Conservation (phyloP, 208 protist genomes). For the Kentomonas sorsogonicus region DNA sequence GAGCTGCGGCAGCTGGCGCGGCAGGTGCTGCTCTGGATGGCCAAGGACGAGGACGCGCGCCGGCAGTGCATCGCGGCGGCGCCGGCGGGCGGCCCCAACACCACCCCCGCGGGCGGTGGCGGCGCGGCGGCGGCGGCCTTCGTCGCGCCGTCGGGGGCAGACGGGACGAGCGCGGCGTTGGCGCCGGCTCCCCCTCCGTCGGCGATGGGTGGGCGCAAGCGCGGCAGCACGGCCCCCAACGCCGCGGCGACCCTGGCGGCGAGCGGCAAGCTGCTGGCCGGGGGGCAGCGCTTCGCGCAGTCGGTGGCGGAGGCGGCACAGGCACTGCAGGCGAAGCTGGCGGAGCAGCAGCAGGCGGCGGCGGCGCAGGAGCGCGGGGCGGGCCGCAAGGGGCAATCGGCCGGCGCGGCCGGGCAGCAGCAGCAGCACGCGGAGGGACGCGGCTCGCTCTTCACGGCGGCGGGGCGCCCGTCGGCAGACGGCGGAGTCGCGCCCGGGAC, state of each 20-base stretch:
- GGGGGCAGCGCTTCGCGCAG: conserved; percentile 2
- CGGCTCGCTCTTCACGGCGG: too few relatives aligned
- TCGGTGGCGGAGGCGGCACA: conserved; percentile 7
- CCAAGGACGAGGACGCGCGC: background rate
- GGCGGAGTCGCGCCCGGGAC: too few relatives aligned
- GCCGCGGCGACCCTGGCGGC: too few relatives aligned
- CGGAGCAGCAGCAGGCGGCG: background rate
- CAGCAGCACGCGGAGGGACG: too few relatives aligned
- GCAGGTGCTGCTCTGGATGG: too few relatives aligned
- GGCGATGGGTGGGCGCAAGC: too few relatives aligned
- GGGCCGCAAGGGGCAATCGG: too few relatives aligned
- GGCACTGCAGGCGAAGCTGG: background rate
- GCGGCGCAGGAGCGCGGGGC: background rate
- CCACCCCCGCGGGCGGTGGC: background rate
- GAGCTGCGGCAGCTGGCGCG: conserved; percentile 22
- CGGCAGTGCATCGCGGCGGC: background rate
- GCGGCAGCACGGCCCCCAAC: too few relatives aligned
- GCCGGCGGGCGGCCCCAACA: conserved; percentile 5
- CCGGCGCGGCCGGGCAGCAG: too few relatives aligned
- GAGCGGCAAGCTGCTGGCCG: background rate
- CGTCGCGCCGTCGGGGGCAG: background rate
- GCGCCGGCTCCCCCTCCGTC: too few relatives aligned
- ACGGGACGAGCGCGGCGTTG: background rate
- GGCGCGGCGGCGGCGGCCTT: background rate
- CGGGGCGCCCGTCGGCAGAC: too few relatives aligned